A percentile compares a stretch with the other conserved stretches of the same genome.
These are phyloP conservation scores for Kazachstania viticola DNA, from an alignment of 805 yeast species.

Conservation along the genomic window DNA sequence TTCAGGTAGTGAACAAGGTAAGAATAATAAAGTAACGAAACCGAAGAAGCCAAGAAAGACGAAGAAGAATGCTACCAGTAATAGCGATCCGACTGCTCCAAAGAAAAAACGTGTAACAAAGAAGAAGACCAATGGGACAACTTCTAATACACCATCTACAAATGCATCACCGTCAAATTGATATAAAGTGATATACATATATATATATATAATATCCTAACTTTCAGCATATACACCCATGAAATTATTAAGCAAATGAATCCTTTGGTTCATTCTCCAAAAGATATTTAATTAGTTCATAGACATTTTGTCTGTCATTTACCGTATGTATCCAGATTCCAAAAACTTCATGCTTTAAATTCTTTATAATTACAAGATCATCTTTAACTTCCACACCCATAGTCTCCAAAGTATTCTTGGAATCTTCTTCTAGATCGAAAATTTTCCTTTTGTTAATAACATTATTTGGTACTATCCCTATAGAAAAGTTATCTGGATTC, in stretches of 20 bases:
- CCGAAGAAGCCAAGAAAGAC: constrained; percentile 23
- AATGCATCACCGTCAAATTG: neutral
- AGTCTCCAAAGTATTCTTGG: constrained; percentile 27
- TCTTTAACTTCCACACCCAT: constrained; percentile 61
- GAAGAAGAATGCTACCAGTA: constrained; percentile 13
- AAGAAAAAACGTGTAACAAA: constrained; percentile 21
- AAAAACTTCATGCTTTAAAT: constrained; percentile 55
- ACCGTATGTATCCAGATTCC: constrained; percentile 73
- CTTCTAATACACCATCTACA: constrained; percentile 3
- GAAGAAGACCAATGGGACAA: constrained; percentile 10
- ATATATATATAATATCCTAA: no score
- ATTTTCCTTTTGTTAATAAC: constrained; percentile 32
- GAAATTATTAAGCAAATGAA: constrained; percentile 15
- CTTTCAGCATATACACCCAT: neutral
- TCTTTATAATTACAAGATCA: constrained; percentile 58
- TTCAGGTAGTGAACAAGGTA: neutral
- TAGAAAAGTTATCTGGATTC: constrained; percentile 58
- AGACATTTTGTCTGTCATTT: constrained; percentile 50
- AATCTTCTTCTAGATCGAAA: constrained; percentile 22
- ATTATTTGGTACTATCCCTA: constrained; percentile 53
- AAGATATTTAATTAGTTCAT: constrained; percentile 31
- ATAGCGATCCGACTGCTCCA: constrained; percentile 7
- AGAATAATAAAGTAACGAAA: constrained; percentile 7
- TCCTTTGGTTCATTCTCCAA: constrained; percentile 26
- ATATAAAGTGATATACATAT: neutral